Evolutionary conservation across 768 basidiomycete genomes (phyloP), one percentile per base, ranked within the genome.

Genomic region (Coprinopsis strossmayeri): DNA sequence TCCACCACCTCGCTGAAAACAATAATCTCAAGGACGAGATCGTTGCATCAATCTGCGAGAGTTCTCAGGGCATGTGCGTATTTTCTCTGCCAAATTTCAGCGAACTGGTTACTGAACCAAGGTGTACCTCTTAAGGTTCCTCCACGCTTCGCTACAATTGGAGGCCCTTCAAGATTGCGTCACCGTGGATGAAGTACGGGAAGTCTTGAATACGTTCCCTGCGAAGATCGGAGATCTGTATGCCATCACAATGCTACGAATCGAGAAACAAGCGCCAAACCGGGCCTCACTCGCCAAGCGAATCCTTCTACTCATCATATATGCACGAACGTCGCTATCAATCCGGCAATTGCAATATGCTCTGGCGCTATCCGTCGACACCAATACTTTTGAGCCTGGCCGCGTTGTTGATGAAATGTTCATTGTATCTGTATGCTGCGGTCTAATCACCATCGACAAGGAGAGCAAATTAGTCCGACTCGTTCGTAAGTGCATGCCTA

Each of bases 271-370:
- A 13, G 5, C 25, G 2, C 20, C 21, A 11, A 3, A 23, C 18
- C 13, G 41, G 12, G 37, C 27, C 5, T 5, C 5, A 10, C 17
- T 48, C 3, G 47, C 47, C n/a, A 48, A 48, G n/a, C 23, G 27
- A 13, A 12, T 32, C 12, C 17, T 48, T 7, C 23, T 41, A 5
- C 41, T 37, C 38, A 2, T 48, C 11, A 10, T 48, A 1, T 21
- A 26, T 20, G 28, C n/a, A 5, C n/a, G 20, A 3, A 26, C 1
- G 27, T 5, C 27, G 2, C 24, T 48, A n/a, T 4, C 47, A 13
- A 27, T 48, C n/a, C 10, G 28, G 7, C 1, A 41, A 26, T 21
- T 48, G 21, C 47, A 41, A 40, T 23, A 48, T 32, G 47, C 47
- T 3, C 17, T 48, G 5, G 34, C 34, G 12, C n/a, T 23, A 3